A percentile compares a stretch with the other conserved stretches of the same genome.
phyloP scores from a whole-genome alignment of 768 basidiomycete species.

The Clitopilus passeckerianus region DNA sequence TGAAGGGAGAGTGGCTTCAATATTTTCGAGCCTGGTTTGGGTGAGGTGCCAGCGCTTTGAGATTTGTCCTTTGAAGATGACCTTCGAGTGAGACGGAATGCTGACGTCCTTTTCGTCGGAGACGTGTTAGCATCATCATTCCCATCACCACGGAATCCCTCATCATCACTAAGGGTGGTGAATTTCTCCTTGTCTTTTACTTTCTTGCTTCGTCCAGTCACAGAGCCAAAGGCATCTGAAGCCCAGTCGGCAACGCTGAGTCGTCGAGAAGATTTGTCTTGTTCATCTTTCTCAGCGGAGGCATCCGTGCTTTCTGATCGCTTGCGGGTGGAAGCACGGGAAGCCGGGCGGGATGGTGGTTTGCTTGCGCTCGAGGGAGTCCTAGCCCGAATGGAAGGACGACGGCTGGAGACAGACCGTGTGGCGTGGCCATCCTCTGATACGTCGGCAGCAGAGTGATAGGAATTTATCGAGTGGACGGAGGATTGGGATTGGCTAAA shows the following conservation, averaged over 20 bases:
- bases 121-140: slow-evolving; percentile 13
- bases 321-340: slow-evolving; percentile 55
- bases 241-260: slow-evolving; percentile 62
- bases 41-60: slow-evolving; percentile 21
- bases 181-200: slow-evolving; percentile 59
- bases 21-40: slow-evolving; percentile 33
- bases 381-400: slow-evolving; percentile 24
- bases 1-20: slow-evolving; percentile 46
- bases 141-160: slow-evolving; percentile 20
- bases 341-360: slow-evolving; percentile 47
- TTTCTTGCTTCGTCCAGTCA: slow-evolving; percentile 50
- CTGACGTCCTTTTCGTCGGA: slow-evolving; percentile 18
- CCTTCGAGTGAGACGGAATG: slow-evolving; percentile 22
- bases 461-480: slow-evolving; percentile 10
- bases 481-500: slow-evolving; percentile 6
- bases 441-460: slow-evolving; percentile 17
- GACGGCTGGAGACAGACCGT: slow-evolving; percentile 18
- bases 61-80: slow-evolving; percentile 26
- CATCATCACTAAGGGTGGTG: slow-evolving; percentile 41
- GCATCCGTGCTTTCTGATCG: slow-evolving; percentile 55
- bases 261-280: slow-evolving; percentile 33
- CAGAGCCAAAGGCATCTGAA: slow-evolving; percentile 56
- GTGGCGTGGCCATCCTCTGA: slow-evolving; percentile 28
- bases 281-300: slow-evolving; percentile 25
- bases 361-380: slow-evolving; percentile 37